Conservation (phyloP, 2,329 filamentous ascomycete genomes). For the Lasiodiplodia gonubiensis region DNA sequence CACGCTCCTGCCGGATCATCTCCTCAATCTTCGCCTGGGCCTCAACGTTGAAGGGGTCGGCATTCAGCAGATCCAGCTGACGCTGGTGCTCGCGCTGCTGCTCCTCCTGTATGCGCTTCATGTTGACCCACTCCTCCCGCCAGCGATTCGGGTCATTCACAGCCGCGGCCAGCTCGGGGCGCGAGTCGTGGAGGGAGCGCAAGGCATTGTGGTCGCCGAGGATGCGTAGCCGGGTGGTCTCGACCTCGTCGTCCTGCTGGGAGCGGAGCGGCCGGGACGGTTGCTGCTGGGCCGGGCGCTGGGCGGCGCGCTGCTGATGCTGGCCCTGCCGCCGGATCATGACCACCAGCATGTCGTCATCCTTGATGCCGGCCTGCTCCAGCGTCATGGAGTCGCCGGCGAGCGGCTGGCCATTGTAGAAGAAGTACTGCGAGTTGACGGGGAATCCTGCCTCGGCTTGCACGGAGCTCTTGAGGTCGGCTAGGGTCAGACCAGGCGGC, state of each 20-base stretch:
- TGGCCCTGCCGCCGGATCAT: slow-evolving; percentile 62
- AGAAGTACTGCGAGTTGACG: slow-evolving; percentile 77
- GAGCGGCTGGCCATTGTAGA: slow-evolving; percentile 86
- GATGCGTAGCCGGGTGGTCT: slow-evolving; percentile 81
- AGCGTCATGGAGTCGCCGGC: slow-evolving; percentile 80
- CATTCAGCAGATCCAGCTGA: slow-evolving; percentile 83
- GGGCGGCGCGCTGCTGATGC: slow-evolving; percentile 14
- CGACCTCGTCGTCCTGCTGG: slow-evolving; percentile 61
- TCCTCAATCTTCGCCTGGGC: slow-evolving; percentile 93
- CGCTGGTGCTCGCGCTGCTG: slow-evolving; percentile 71
- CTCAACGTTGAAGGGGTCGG: slow-evolving; percentile 92
- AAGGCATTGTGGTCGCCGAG: slow-evolving; percentile 77
- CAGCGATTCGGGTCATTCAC: slow-evolving; percentile 79
- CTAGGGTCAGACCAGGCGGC: slow-evolving; percentile 79
- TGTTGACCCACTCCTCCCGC: slow-evolving; percentile 70
- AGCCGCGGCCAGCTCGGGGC: slow-evolving; percentile 77
- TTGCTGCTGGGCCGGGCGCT: slow-evolving; percentile 10
- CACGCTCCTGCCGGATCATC: slow-evolving; percentile 92
- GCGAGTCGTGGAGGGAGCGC: slow-evolving; percentile 71
- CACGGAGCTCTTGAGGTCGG: slow-evolving; percentile 85
- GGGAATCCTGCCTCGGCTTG: slow-evolving; percentile 81
- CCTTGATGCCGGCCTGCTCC: slow-evolving; percentile 76
- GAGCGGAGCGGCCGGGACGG: slow-evolving; percentile 7
- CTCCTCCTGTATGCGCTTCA: slow-evolving; percentile 72
- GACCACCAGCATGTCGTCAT: slow-evolving; percentile 92